Percentiles rank a stretch among this genome's conserved stretches.
These are phyloP conservation scores for Closterium sp. DNA, from an alignment of 139 green algal species.

Conservation along the genomic window DNA sequence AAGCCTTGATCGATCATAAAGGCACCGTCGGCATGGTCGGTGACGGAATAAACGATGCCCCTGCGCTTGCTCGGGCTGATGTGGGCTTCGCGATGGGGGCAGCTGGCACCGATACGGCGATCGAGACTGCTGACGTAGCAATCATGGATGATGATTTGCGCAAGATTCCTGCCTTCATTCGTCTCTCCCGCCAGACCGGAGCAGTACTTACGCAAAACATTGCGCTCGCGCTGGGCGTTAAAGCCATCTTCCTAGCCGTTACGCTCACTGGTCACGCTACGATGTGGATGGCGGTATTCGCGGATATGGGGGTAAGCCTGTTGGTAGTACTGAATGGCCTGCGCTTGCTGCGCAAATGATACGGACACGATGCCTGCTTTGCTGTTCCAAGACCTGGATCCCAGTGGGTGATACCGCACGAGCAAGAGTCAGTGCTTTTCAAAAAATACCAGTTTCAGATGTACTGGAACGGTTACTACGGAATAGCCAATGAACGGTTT, in stretches of 20 bases:
- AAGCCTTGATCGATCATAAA: not conserved
- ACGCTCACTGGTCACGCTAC: constrained; percentile 47
- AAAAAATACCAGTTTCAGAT: too few relatives aligned
- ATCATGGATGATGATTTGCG: constrained; percentile 69
- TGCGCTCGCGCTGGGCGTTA: constrained; percentile 51
- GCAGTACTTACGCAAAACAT: constrained; percentile 17
- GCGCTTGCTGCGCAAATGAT: too few relatives aligned
- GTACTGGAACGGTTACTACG: too few relatives aligned
- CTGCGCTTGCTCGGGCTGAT: constrained; percentile 49
- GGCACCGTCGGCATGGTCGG: constrained; percentile 49
- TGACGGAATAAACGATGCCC: constrained; percentile 71
- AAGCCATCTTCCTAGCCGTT: constrained; percentile 36
- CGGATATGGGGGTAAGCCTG: constrained; percentile 61
- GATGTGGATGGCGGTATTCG: constrained; percentile 63
- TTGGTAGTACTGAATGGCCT: constrained; percentile 58
- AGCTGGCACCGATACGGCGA: constrained; percentile 57
- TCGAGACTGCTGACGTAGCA: constrained; percentile 69
- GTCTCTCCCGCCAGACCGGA: constrained; percentile 22
- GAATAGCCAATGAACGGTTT: too few relatives aligned
- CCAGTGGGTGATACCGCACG: too few relatives aligned
- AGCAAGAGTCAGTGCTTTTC: too few relatives aligned
- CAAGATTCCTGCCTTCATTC: constrained; percentile 52
- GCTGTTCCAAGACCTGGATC: too few relatives aligned
- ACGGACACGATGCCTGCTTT: too few relatives aligned
- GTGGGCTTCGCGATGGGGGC: constrained; percentile 68